Evolutionary conservation across 1,139 yeast species (phyloP), one percentile per base, ranked within the genome.

Genomic region (Martiniozyma asiatica): DNA sequence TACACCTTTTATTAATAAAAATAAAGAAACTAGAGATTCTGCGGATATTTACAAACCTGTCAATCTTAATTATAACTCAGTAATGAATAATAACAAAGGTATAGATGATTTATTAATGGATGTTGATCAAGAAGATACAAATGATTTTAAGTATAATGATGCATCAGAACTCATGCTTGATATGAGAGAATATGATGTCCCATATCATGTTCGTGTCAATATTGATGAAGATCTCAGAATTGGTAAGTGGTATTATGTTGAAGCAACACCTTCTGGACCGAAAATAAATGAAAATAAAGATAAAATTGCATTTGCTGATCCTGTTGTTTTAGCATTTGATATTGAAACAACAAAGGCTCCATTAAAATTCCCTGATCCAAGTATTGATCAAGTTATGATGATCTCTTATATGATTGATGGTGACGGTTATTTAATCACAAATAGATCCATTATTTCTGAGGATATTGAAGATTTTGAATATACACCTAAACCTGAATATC

Each of bases 331-430:
- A 50, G 98, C 98, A 1, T 92, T 82, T 50, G 99, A 92, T 66
- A 92, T 92, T 34, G 99, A 92, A 61, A 92, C 99, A 1, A 85
- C 97, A 4, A 92, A 92, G 52, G 85, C 93, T 12, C 97, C 98
- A 1, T 65, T 92, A 35, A 92, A 92, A 50, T 92, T 92, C 43
- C 99, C 99, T 0, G 98, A 84, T 48, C 70, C 96, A 4, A 64
- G 79, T 14, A 64, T 80, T n/a, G 99, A 92, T 58, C 94, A 84
- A 54, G 69, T 92, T 27, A 92, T 92, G 97, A 92, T 92, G 98
- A 89, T 92, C 35, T 92, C 98, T 3, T 92, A 92, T 55, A 92
- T 92, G 98, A 85, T 92, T 37, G 98, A 92, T 50, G 98, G 98
- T 6, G 94, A 84, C 44, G 99, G 99, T 25, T 92, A 60, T 48